Percentiles rank a stretch among this genome's conserved stretches.
Conservation (phyloP, 805 yeast genomes). For the Ascoidea tarda region DNA sequence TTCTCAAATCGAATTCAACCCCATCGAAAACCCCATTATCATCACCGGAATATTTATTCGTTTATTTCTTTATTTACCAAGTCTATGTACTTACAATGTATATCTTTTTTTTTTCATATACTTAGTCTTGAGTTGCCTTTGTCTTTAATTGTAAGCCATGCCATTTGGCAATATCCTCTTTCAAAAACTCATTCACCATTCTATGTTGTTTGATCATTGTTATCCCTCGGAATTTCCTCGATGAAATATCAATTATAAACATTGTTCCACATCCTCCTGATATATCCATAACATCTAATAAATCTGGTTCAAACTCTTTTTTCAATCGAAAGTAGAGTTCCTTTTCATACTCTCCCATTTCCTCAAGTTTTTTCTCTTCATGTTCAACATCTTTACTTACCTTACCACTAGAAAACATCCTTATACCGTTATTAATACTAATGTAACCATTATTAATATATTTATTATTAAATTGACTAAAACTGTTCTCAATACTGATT, state of each 20-base stretch:
- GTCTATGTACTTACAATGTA: neutral
- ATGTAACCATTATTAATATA: too few species aligned
- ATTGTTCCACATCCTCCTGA: slow-evolving; percentile 88
- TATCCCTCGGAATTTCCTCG: slow-evolving; percentile 62
- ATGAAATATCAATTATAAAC: slow-evolving; percentile 77
- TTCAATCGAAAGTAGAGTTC: slow-evolving; percentile 7
- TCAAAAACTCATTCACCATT: slow-evolving; percentile 65
- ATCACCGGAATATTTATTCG: neutral
- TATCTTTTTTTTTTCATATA: neutral
- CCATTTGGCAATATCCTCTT: slow-evolving; percentile 84
- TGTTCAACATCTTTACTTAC: neutral
- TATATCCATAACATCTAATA: slow-evolving; percentile 6
- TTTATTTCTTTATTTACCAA: too few species aligned
- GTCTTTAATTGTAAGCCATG: slow-evolving; percentile 88
- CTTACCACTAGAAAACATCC: slow-evolving; percentile 11
- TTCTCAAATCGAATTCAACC: too few species aligned
- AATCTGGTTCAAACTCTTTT: slow-evolving; percentile 6
- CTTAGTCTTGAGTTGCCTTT: slow-evolving; percentile 22
- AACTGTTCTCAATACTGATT: too few species aligned
- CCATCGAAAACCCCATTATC: neutral
- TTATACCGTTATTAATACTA: too few species aligned
- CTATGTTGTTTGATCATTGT: slow-evolving; percentile 87
- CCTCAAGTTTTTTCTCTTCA: slow-evolving; percentile 2
- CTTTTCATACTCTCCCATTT: slow-evolving; percentile 9
- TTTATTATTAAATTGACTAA: too few species aligned